Conservation (phyloP, 2,329 filamentous ascomycete species). For the Fusarium irregulare region DNA sequence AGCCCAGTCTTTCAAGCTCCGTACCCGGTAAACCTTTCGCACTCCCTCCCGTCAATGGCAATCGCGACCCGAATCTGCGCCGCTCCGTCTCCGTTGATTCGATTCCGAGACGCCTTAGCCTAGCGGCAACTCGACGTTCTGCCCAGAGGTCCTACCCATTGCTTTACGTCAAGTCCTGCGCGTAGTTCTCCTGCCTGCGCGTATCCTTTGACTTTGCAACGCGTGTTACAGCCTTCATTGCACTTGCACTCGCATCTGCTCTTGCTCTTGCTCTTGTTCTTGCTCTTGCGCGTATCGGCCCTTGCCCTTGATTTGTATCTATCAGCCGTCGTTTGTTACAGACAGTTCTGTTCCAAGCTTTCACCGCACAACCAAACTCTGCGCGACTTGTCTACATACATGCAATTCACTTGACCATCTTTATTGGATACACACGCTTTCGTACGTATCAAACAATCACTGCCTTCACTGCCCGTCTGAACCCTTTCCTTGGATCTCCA, state of each 20-base stretch:
- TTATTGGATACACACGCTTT: conserved; percentile 24
- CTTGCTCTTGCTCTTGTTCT: neutral
- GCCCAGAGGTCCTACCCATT: conserved; percentile 12
- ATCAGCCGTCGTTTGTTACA: conserved; percentile 26
- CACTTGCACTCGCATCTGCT: neutral
- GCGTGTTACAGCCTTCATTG: conserved; percentile 27
- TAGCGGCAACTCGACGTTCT: conserved; percentile 34
- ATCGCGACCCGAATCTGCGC: conserved; percentile 39
- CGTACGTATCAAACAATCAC: conserved; percentile 27
- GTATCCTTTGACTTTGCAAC: conserved; percentile 31
- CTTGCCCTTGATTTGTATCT: conserved; percentile 32
- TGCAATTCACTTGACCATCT: conserved; percentile 26
- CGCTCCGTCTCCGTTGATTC: conserved; percentile 42
- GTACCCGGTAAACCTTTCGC: conserved; percentile 35
- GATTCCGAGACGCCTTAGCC: conserved; percentile 31
- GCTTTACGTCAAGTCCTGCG: conserved; percentile 31
- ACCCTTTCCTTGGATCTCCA: conserved; percentile 18
- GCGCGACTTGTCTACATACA: conserved; percentile 36
- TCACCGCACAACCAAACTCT: conserved; percentile 16
- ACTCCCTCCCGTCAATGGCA: conserved; percentile 31
- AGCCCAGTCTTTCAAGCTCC: conserved; percentile 35
- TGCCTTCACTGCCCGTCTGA: neutral
- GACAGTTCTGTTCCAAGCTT: conserved; percentile 20
- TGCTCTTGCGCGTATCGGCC: conserved; percentile 32
- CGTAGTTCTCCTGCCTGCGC: conserved; percentile 37